Evolutionary conservation across 1,284 basidiomycete genomes (phyloP).

Genomic region (Hemileia vastatrix): DNA sequence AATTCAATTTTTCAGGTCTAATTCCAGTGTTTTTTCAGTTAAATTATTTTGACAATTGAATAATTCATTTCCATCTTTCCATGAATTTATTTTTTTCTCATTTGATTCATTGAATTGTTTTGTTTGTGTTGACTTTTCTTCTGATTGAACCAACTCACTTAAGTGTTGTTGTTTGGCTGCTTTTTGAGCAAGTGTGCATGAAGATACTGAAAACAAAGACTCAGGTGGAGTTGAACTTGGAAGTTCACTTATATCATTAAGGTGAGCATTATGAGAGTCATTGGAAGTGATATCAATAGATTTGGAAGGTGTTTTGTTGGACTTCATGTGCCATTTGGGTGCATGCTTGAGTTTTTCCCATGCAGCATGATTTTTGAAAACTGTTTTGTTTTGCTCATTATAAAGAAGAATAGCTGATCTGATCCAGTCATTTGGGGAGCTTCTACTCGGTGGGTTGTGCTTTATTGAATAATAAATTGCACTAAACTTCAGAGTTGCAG

Average conservation of each 20-base stretch:
- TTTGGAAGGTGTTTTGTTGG: neutral
- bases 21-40: neutral
- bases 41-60: neutral
- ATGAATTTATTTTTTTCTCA: no score
- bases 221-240: neutral
- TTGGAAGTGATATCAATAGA: no score
- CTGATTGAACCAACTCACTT: no score
- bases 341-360: neutral
- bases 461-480: constrained; percentile 6
- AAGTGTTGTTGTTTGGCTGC: constrained; percentile 6
- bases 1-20: neutral
- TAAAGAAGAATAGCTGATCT: neutral
- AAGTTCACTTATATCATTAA: neutral
- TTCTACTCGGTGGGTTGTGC: constrained; percentile 2
- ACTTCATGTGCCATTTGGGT: neutral
- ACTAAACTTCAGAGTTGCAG: neutral
- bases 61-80: neutral
- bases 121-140: no score
- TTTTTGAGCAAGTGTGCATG: neutral
- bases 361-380: neutral
- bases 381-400: neutral
- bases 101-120: no score
- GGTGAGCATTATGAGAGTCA: neutral
- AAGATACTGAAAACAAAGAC: neutral
- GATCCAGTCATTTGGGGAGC: neutral